Percentiles rank a stretch among this genome's conserved stretches.
Conservation (phyloP, 2,329 filamentous ascomycete species). For the Stagonosporopsis rhizophila region DNA sequence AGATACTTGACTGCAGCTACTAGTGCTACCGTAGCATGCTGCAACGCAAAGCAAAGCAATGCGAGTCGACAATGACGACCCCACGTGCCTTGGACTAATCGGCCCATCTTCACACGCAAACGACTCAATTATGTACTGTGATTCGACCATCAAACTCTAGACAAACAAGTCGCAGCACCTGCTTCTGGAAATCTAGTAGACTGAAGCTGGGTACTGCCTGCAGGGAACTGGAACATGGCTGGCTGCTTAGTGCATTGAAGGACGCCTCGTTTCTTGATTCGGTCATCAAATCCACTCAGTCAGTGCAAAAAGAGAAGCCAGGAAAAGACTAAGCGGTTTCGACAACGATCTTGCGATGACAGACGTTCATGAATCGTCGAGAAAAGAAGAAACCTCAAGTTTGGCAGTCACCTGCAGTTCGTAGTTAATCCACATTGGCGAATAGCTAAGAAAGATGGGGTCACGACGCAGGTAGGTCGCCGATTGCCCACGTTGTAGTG, state of each 20-base stretch:
- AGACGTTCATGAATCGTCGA: neutral
- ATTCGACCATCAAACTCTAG: neutral
- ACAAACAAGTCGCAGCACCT: neutral
- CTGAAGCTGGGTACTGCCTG: neutral
- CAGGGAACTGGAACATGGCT: neutral
- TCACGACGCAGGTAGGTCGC: constrained; percentile 11
- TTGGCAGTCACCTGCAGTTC: constrained; percentile 1
- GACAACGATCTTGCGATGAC: neutral
- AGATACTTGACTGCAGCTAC: neutral
- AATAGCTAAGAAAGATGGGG: constrained; percentile 5
- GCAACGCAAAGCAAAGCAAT: neutral
- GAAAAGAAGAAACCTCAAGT: neutral
- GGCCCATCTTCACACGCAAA: neutral
- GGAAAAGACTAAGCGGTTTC: neutral
- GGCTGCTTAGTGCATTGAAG: neutral
- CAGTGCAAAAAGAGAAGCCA: neutral
- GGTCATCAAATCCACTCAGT: neutral
- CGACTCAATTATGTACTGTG: neutral
- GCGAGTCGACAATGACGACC: constrained; percentile 3
- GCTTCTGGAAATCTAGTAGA: neutral
- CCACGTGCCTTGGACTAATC: neutral
- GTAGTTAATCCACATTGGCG: neutral
- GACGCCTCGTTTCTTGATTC: neutral
- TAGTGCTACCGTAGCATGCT: constrained; percentile 5
- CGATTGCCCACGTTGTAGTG: constrained; percentile 5